Base-by-base conservation (phyloP, 495 filamentous ascomycete genomes). In the Xylaria cubensis region DNA sequence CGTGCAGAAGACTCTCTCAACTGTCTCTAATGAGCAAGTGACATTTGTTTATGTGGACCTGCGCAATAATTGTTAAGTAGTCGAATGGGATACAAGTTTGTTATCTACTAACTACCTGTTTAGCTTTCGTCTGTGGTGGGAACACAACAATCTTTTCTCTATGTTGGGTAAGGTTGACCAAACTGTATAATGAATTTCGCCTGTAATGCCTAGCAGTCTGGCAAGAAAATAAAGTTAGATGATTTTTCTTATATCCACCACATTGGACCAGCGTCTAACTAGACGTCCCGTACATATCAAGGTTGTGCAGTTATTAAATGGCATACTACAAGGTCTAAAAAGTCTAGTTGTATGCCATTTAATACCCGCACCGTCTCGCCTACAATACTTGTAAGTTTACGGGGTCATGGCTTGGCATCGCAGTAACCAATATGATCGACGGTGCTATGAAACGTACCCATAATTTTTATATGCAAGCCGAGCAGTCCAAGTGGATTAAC, bases 401-500 rank as follows among this genome's bases (percentile, higher is more conserved):
- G n/a, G 17, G 19, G 58, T 21, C 0, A 64, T 26, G 36, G 39
- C 61, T 2, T 21, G 2, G 21, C 39, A 64, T 64, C 61, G 61
- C 61, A 42, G 41, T 24, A 34, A 26, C 42, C 15, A 42, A 65
- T 64, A 64, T 29, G 42, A 61, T 39, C 17, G 34, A 44, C 61
- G 4, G 32, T 63, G 59, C 24, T 64, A 64, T 64, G 61, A 64
- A 64, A 44, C 39, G 21, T 19, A 46, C 32, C 39, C 17, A n/a
- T 46, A 67, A 51, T 21, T 46, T 51, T 17, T 29, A 24, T 8
- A 51, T 21, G 32, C 64, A 67, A 66, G 46, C 1, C 8, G 15
- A n/a, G 63, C 42, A 29, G 15, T 51, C 46, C 3, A 51, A 53
- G 50, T 42, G 53, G 66, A 56, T 56, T 59, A 69, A 44, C 66